Percentiles rank a stretch among this genome's conserved stretches.
phyloP scores from a whole-genome alignment of 768 basidiomycete species.

The Zangia roseola region DNA sequence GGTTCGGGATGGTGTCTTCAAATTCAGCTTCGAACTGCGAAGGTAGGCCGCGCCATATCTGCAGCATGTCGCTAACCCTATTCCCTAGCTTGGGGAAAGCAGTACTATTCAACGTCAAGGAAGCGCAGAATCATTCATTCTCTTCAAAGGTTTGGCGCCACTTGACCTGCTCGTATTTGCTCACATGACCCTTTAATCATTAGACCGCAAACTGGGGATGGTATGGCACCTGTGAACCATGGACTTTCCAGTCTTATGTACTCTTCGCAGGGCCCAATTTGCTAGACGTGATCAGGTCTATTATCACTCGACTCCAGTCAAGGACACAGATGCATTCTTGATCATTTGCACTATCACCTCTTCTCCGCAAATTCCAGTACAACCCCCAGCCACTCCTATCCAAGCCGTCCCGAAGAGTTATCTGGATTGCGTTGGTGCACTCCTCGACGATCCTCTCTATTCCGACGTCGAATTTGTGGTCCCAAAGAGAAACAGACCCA shows the following conservation, averaged over 20 bases:
- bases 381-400: constrained; percentile 42
- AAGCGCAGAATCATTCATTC: constrained; percentile 81
- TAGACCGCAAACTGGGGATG: constrained; percentile 90
- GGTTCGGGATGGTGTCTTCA: constrained; percentile 83
- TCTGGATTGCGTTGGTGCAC: constrained; percentile 66
- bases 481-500: constrained; percentile 43
- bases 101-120: constrained; percentile 61
- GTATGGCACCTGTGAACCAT: constrained; percentile 36
- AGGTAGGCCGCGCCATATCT: constrained; percentile 41
- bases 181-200: constrained; percentile 7
- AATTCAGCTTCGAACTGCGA: constrained; percentile 80
- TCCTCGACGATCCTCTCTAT: constrained; percentile 80
- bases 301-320: constrained; percentile 52
- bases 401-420: constrained; percentile 65
- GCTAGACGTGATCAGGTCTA: constrained; percentile 70
- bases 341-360: constrained; percentile 79
- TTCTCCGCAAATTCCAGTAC: constrained; percentile 51
- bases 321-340: constrained; percentile 64
- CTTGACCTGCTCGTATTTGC: neutral
- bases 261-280: constrained; percentile 65
- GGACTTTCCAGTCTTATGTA: neutral
- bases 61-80: neutral
- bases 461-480: constrained; percentile 84
- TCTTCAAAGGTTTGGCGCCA: constrained; percentile 54
- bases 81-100: constrained; percentile 43